Conservation (phyloP, 495 filamentous ascomycete genomes). For the Podospora didyma region DNA sequence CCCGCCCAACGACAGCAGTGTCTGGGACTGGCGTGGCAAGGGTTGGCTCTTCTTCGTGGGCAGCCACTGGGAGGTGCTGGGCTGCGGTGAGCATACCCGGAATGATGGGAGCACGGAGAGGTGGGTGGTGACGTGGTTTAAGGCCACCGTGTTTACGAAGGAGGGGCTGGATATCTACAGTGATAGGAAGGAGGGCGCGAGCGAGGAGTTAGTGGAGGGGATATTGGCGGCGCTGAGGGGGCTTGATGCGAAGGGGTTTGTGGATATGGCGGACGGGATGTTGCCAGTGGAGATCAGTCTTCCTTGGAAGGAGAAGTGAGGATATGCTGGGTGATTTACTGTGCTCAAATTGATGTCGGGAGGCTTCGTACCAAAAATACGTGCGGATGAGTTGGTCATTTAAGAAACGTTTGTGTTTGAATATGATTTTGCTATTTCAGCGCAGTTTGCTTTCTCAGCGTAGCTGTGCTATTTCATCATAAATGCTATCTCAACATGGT, state of each 20-base stretch:
- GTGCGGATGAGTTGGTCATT: too few species aligned
- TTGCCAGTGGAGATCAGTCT: constrained; percentile 38
- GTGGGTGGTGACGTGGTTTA: constrained; percentile 75
- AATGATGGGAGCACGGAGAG: constrained; percentile 30
- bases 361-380: not conserved
- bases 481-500: too few species aligned
- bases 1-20: constrained; percentile 31
- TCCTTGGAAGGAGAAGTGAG: constrained; percentile 37
- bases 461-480: too few species aligned
- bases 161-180: constrained; percentile 73
- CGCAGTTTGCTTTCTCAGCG: too few species aligned
- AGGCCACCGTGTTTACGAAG: constrained; percentile 68
- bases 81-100: constrained; percentile 50
- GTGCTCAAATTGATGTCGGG: not conserved
- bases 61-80: constrained; percentile 71
- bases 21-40: constrained; percentile 70
- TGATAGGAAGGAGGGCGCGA: constrained; percentile 48
- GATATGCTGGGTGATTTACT: not conserved
- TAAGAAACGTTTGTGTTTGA: too few species aligned
- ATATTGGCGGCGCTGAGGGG: constrained; percentile 42
- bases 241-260: constrained; percentile 35
- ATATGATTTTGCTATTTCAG: too few species aligned
- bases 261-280: constrained; percentile 40
- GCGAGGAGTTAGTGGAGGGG: constrained; percentile 38
- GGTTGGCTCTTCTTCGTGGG: constrained; percentile 60